Base-by-base conservation (phyloP, 2,329 filamentous ascomycete species). In the Volutella citrinella region DNA sequence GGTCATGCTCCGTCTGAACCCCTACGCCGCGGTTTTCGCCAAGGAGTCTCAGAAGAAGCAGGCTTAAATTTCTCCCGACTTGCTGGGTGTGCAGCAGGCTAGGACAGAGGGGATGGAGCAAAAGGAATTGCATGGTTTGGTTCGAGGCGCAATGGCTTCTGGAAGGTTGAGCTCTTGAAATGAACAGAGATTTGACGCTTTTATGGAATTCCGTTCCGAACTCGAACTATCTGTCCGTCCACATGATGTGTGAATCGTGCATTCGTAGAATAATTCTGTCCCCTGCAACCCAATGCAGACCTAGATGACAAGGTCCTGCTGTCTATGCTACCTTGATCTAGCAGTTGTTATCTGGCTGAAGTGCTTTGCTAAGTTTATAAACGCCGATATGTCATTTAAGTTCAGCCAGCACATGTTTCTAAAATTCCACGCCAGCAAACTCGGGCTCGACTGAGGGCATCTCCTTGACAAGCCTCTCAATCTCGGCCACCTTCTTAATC, bases 1-100 rank as follows among this genome's bases (percentile, higher is more conserved):
- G 80, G 85, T 98, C 55, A 81, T 96, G 72, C 86, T 98, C 65
- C 86, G 93, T 61, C 86, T 98, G 69, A 98, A 98, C 84, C 93
- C 93, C 49, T 98, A 98, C 74, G 91, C 93, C 56, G 77, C 84
- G 57, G 82, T 87, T 47, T 98, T 94, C 74, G 76, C 82, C 57
- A 87, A 94, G 79, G 80, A 65, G 52, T 36, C 60, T 38, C 61
- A 65, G 56, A 64, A 65, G 60, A 63, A 62, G 59, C 59, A 61
- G 56, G 43, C 56, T 33, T 64, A 64, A 55, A 49, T 40, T 48
- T 40, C n/a, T n/a, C 34, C 42, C 46, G 38, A 46, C 52, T 57
- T 48, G 51, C 59, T 64, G 61, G 61, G 61, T 64, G 61, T 59
- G 60, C 61, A 64, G 61, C 46, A 45, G 42, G 55, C 45, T 52